Base-by-base conservation (phyloP, 129 eudicot species). In the Lonicera japonica region DNA sequence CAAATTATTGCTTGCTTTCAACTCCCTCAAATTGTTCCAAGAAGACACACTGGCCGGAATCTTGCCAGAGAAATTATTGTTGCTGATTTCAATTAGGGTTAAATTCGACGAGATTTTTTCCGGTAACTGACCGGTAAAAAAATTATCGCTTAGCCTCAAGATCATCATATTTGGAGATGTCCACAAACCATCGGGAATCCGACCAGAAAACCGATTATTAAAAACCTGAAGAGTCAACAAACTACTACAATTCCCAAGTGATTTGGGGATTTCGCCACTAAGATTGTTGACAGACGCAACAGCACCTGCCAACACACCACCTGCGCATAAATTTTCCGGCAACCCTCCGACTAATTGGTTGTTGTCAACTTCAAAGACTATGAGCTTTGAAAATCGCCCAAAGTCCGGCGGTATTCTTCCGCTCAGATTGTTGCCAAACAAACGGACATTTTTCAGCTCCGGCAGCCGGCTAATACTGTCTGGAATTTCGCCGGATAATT, bases 321-420 rank as follows among this genome's bases (percentile, higher is more conserved):
- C 66, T 22, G 68, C 62, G 63, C 97, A 90, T 23, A 90, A 52
- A 70, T 69, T 29, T 20, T 74, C 76, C 0, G 97, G 95, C 25
- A 90, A 23, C 4, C 29, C 47, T 8, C 97, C 95, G 0, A 53
- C 45, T 53, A 90, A 76, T 5, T 52, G 56, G 64, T 90, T 90
- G 9, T 62, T 8, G 10, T 73, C 22, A 1, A 90, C 86, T 52
- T 90, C 75, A 25, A 90, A 83, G 1, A 15, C 54, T 55, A 23
- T 11, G 20, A 90, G 86, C 24, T 3, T 75, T 0, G 97, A 90
- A 70, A 74, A 75, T 68, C 68, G 61, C 29, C 97, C 97, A 25
- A 90, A 74, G 40, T 90, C 95, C 20, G 76, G 89, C 6, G 97
- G 88, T 64, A 90, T 20, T 47, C 38, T 66, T 15, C 97, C 97